Conservation (phyloP, 306 rosid species). For the Vachellia pachyceras region DNA sequence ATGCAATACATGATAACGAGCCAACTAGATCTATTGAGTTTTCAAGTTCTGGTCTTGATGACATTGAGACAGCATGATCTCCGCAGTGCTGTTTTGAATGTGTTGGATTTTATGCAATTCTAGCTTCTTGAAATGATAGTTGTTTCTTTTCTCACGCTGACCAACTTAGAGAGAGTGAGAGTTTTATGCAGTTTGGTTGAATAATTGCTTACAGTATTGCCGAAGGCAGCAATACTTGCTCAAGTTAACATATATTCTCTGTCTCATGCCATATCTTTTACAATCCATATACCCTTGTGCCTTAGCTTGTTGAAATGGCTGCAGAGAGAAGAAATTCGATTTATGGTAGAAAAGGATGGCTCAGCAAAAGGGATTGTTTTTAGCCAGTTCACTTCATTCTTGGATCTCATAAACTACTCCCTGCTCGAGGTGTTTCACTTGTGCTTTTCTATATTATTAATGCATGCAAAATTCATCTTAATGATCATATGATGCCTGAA, state of each 20-base stretch:
- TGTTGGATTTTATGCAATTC: neutral
- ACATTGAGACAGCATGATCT: neutral
- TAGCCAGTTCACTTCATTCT: conserved; percentile 93
- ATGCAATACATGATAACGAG: neutral
- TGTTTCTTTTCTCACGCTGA: neutral
- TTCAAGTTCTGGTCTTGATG: neutral
- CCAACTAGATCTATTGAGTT: neutral
- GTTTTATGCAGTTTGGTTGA: neutral
- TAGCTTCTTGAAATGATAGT: neutral
- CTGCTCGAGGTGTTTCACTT: conserved; percentile 60
- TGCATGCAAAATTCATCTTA: conserved; percentile 6
- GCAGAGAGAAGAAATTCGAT: conserved; percentile 93
- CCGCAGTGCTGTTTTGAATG: neutral
- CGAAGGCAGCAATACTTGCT: neutral
- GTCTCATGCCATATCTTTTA: conserved; percentile 7
- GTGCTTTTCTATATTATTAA: conserved; percentile 15
- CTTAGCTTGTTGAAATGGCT: conserved; percentile 39
- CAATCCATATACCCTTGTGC: neutral
- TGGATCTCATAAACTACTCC: conserved; percentile 91
- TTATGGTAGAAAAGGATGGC: conserved; percentile 93
- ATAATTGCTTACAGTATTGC: neutral
- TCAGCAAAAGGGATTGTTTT: conserved; percentile 95
- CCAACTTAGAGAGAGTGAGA: neutral
- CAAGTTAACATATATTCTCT: neutral
- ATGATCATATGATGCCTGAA: conserved; percentile 34